These are phyloP conservation scores for Penicillium diatomitis DNA, from an alignment of 495 filamentous ascomycete species.

Conservation along the genomic window DNA sequence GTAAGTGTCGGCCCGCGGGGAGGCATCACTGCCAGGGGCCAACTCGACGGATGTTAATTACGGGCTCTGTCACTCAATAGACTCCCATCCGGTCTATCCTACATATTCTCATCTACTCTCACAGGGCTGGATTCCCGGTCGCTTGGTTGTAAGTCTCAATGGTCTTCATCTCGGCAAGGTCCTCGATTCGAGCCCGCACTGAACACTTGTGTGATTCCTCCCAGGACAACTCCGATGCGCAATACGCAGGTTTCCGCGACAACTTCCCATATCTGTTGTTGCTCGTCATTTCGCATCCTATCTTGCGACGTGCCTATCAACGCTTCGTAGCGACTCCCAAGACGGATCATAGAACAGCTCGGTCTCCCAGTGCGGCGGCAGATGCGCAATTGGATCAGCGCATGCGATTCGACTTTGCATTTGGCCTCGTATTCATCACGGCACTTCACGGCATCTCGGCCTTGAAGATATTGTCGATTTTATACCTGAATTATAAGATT, in stretches of 20 bases:
- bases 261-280: constrained; percentile 74
- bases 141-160: constrained; percentile 61
- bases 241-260: constrained; percentile 77
- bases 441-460: constrained; percentile 80
- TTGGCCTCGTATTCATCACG: constrained; percentile 68
- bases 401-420: constrained; percentile 74
- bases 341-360: constrained; percentile 11
- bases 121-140: constrained; percentile 88
- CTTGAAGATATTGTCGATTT: constrained; percentile 69
- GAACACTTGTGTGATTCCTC: neutral
- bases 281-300: constrained; percentile 65
- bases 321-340: constrained; percentile 2
- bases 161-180: too few relatives aligned
- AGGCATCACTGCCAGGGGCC: neutral
- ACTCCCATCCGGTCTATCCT: constrained; percentile 69
- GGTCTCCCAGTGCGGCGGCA: constrained; percentile 37
- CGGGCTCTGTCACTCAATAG: constrained; percentile 59
- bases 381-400: constrained; percentile 65
- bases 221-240: constrained; percentile 81
- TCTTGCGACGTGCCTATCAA: constrained; percentile 66
- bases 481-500: constrained; percentile 74
- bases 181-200: too few relatives aligned
- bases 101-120: constrained; percentile 64
- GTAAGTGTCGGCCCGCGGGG: constrained; percentile 33
- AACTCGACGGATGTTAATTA: constrained; percentile 7